phyloP scores from a whole-genome alignment of 805 yeast species.

The Yarrowia bubula region DNA sequence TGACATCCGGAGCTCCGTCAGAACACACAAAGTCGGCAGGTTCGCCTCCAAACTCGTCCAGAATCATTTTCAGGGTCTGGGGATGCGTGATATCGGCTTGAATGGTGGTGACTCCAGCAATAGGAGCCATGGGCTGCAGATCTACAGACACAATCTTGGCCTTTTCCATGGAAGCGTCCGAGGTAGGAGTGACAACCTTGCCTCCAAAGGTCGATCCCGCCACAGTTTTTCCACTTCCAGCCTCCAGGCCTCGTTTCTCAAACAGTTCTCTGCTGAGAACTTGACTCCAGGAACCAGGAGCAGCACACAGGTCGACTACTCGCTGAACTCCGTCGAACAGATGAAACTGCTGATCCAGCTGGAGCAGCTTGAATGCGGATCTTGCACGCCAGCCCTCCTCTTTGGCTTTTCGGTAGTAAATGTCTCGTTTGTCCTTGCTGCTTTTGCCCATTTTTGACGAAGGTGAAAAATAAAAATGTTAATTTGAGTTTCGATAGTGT shows the following conservation, averaged over 20 bases:
- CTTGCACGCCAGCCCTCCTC: conserved; percentile 98
- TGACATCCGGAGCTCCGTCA: conserved; percentile 99
- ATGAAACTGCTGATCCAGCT: conserved; percentile 85
- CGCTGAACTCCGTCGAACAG: conserved; percentile 67
- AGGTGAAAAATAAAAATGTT: background rate
- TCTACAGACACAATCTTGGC: conserved; percentile 91
- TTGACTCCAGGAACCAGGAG: conserved; percentile 98
- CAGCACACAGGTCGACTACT: conserved; percentile 97
- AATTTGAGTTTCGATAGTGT: background rate
- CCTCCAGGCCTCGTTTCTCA: conserved; percentile 1
- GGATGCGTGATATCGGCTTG: conserved; percentile 99
- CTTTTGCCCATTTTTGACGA: conserved; percentile 73
- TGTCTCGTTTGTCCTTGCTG: conserved; percentile 90
- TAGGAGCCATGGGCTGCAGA: conserved; percentile 95
- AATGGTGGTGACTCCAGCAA: conserved; percentile 81
- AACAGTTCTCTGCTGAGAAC: conserved; percentile 66
- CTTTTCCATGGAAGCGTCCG: background rate
- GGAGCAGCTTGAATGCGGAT: conserved; percentile 90
- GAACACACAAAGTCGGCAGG: conserved; percentile 94
- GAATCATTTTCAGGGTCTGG: conserved; percentile 69
- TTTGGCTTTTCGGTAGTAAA: conserved; percentile 86
- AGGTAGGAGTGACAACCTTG: background rate
- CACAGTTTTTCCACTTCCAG: conserved; percentile 2
- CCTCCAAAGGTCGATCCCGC: conserved; percentile 17
- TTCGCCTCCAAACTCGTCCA: conserved; percentile 83